These are phyloP conservation scores for Trichoderma parareesei DNA, from an alignment of 495 filamentous ascomycete species.

Conservation along the genomic window DNA sequence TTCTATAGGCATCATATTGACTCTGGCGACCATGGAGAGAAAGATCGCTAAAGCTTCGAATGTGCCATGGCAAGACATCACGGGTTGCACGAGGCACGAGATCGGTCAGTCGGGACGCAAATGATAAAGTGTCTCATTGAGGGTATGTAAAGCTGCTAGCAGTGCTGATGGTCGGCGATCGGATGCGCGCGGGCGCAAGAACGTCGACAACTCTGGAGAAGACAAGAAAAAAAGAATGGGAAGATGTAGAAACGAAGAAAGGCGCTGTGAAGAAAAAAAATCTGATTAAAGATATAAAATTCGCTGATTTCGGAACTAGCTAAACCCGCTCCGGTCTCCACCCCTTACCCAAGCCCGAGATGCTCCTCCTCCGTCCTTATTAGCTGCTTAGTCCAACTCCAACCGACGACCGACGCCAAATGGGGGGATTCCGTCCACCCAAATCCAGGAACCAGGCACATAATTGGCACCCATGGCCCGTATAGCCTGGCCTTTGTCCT, in stretches of 20 bases:
- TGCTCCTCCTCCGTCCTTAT: neutral
- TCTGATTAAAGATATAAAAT: neutral
- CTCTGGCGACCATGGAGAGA: conserved; percentile 50
- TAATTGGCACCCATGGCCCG: no score
- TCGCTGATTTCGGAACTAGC: neutral
- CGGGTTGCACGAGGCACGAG: neutral
- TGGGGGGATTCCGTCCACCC: no score
- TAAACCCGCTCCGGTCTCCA: neutral
- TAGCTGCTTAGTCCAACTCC: no score
- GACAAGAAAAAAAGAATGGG: neutral
- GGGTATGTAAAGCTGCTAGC: neutral
- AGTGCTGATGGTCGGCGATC: neutral
- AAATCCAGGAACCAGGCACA: no score
- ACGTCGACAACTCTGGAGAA: neutral
- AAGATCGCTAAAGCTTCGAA: conserved; percentile 68
- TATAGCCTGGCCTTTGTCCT: no score
- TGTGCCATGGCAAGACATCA: conserved; percentile 41
- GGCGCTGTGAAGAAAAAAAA: neutral
- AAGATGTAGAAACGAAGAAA: neutral
- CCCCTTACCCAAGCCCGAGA: neutral
- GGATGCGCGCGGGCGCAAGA: neutral
- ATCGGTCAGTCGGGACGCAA: neutral
- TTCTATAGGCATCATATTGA: conserved; percentile 65
- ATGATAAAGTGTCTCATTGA: neutral
- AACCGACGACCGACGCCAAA: no score